Conservation (phyloP, 768 basidiomycete genomes). For the Calvatia gigantea region DNA sequence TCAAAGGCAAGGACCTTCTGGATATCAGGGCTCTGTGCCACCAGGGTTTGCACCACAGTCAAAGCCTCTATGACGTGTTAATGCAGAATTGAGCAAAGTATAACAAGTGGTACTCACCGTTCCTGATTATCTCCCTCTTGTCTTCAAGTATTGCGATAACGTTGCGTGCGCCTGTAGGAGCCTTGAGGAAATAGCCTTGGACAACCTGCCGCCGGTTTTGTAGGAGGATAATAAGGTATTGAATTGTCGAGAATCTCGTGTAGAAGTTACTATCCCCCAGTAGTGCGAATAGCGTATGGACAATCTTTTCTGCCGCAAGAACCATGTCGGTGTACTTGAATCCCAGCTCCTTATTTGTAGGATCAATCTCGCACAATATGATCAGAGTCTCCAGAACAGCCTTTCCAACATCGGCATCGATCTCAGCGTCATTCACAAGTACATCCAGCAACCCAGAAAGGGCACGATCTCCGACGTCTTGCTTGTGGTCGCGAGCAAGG, state of each 20-base stretch:
- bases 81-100: not conserved
- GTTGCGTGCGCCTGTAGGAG: constrained; percentile 71
- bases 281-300: constrained; percentile 74
- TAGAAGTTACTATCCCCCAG: constrained; percentile 80
- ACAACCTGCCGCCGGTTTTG: constrained; percentile 78
- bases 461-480: constrained; percentile 80
- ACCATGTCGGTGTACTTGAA: constrained; percentile 81
- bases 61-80: constrained; percentile 62
- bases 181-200: constrained; percentile 89
- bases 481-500: constrained; percentile 84
- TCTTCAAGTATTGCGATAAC: constrained; percentile 78
- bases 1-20: constrained; percentile 97
- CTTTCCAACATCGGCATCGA: constrained; percentile 90
- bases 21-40: constrained; percentile 86
- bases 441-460: constrained; percentile 77
- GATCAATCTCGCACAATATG: constrained; percentile 79
- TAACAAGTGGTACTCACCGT: constrained; percentile 51
- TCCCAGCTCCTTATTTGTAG: constrained; percentile 61
- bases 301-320: constrained; percentile 65
- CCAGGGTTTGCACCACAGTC: constrained; percentile 74
- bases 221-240: constrained; percentile 76
- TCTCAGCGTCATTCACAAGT: constrained; percentile 81
- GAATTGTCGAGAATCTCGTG: constrained; percentile 78
- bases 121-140: constrained; percentile 83
- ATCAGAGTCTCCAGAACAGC: constrained; percentile 89